Evolutionary conservation across 2,329 filamentous ascomycete species (phyloP).

Genomic region (Aspergillus sp.): DNA sequence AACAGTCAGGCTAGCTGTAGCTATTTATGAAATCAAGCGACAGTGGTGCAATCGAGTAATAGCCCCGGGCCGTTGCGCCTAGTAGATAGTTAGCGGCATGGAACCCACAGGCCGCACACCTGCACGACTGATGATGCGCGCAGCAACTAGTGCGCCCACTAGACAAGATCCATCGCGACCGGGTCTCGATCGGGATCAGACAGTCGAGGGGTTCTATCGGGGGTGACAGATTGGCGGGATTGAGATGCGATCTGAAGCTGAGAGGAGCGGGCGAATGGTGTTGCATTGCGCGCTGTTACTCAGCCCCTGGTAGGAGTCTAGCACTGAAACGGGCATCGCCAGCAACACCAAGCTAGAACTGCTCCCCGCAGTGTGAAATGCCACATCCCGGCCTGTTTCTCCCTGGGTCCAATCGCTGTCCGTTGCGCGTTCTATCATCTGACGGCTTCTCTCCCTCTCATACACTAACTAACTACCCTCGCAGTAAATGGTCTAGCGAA

Average conservation of each 20-base stretch:
- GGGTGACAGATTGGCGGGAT: background rate
- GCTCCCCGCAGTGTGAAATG: background rate
- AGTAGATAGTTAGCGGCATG: too few species aligned
- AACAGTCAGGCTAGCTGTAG: too few species aligned
- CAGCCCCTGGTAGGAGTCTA: background rate
- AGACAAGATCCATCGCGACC: too few species aligned
- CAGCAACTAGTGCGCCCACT: too few species aligned
- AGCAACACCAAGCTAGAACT: background rate
- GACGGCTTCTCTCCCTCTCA: background rate
- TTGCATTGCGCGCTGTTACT: constrained; percentile 3
- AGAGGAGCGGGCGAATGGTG: background rate
- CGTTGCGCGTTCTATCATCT: background rate
- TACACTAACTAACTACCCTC: too few species aligned
- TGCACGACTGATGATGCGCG: too few species aligned
- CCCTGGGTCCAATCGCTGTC: background rate
- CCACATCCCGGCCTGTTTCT: background rate
- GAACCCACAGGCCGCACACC: too few species aligned
- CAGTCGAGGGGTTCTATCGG: background rate
- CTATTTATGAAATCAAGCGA: too few species aligned
- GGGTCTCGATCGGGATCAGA: background rate
- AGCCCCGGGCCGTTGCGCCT: too few species aligned
- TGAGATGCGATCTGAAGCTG: background rate
- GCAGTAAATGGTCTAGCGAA: background rate
- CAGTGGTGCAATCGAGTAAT: too few species aligned
- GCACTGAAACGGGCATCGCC: background rate